These are phyloP conservation scores for Olyra latifolia DNA, from an alignment of 176 grass and related monocot genomes.

Conservation along the genomic window DNA sequence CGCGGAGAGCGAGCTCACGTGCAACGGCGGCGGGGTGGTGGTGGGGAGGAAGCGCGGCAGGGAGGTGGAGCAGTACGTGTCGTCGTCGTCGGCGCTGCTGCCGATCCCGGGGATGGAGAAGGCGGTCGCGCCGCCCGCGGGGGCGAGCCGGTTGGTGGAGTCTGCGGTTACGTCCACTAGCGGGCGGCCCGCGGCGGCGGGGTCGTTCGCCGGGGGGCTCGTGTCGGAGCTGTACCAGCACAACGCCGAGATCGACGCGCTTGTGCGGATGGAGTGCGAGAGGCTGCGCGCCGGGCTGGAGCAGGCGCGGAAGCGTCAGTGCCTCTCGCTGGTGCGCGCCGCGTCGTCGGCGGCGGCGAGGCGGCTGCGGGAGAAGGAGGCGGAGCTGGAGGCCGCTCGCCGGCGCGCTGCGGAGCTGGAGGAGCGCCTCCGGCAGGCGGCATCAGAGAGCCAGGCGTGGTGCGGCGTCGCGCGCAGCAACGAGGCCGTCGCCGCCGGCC, in stretches of 20 bases:
- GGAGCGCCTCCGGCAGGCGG: conserved; percentile 40
- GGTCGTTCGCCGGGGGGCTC: not conserved
- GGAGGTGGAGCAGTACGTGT: conserved; percentile 1
- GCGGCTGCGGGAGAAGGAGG: conserved; percentile 37
- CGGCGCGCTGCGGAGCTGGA: conserved; percentile 37
- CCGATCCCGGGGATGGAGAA: conserved; percentile 22
- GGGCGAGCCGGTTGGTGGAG: conserved; percentile 18
- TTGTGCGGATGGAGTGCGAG: conserved; percentile 55
- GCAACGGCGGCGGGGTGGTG: conserved; percentile 18
- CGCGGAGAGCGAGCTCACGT: conserved; percentile 60
- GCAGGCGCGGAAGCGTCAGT: conserved; percentile 46
- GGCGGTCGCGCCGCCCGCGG: not conserved
- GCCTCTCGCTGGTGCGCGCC: conserved; percentile 31
- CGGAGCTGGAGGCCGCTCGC: conserved; percentile 22
- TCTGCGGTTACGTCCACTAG: conserved; percentile 52
- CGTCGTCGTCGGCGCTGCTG: not conserved
- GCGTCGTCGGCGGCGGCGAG: conserved; percentile 20
- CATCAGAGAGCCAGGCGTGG: conserved; percentile 57
- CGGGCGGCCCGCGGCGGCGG: conserved; percentile 21
- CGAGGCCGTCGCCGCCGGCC: conserved; percentile 40
- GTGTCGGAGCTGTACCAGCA: conserved; percentile 35
- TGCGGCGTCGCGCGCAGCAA: conserved; percentile 48
- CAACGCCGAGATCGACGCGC: conserved; percentile 41
- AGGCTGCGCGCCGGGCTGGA: conserved; percentile 40
- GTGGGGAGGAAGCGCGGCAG: conserved; percentile 44